Conservation (phyloP, 352 stramenopile genomes). For the Globisporangium apiculatum region DNA sequence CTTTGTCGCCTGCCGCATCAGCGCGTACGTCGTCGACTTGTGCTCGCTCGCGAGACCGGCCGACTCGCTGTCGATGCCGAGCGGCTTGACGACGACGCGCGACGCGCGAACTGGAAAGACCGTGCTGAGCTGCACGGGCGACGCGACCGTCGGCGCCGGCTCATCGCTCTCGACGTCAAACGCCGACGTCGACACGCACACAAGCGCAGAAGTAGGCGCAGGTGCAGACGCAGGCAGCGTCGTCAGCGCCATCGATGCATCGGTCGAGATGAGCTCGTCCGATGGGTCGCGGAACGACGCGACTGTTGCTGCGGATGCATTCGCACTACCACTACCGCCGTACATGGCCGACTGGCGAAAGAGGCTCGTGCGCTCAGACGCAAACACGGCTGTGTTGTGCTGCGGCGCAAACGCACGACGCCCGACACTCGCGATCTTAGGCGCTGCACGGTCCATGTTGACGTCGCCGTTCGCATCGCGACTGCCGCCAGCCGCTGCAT, state of each 20-base stretch:
- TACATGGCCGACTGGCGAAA: conserved; percentile 47
- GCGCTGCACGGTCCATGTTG: conserved; percentile 18
- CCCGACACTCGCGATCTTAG: conserved; percentile 19
- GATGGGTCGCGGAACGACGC: conserved; percentile 22
- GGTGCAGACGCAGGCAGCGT: not conserved
- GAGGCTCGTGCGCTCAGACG: conserved; percentile 26
- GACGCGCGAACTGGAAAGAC: conserved; percentile 28
- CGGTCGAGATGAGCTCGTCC: no score
- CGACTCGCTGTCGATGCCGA: conserved; percentile 29
- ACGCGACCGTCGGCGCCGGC: conserved; percentile 9
- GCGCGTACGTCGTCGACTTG: conserved; percentile 64
- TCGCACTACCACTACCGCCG: conserved; percentile 1
- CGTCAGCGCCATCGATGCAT: not conserved
- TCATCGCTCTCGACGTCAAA: conserved; percentile 17
- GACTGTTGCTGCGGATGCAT: conserved; percentile 14
- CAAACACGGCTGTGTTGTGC: conserved; percentile 14
- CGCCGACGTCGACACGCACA: not conserved
- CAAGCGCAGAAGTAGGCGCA: not conserved
- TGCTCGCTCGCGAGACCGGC: conserved; percentile 16
- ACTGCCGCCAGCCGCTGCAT: not conserved
- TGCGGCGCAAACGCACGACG: conserved; percentile 10
- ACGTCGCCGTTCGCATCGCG: conserved; percentile 12
- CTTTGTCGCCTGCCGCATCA: conserved; percentile 44
- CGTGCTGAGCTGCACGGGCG: conserved; percentile 20
- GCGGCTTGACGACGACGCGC: conserved; percentile 17